Evolutionary conservation across 164 flowering plant species (phyloP).

Genomic region (Cinnamomum micranthum): DNA sequence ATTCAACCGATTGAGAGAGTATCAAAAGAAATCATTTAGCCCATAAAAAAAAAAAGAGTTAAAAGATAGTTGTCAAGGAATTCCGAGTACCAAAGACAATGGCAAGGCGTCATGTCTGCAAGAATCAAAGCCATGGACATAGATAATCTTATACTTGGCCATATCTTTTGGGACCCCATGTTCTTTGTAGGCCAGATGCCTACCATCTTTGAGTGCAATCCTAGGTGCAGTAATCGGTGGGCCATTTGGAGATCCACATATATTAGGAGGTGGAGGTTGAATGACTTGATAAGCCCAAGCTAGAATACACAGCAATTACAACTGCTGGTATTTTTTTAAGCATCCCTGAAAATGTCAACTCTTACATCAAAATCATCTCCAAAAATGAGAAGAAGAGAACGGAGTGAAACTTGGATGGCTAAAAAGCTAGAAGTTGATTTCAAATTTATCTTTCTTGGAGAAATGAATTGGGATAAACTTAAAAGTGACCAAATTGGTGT

Average conservation of each 20-base stretch:
- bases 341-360: slow-evolving; percentile 31
- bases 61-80: not conserved
- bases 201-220: slow-evolving; percentile 68
- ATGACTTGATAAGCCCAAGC: slow-evolving; percentile 54
- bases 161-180: slow-evolving; percentile 53
- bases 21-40: not conserved
- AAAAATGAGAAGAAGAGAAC: no score
- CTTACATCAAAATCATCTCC: no score
- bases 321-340: slow-evolving; percentile 23
- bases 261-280: slow-evolving; percentile 52
- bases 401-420: no score
- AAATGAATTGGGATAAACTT: no score
- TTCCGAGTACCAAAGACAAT: slow-evolving; percentile 40
- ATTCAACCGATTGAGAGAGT: not conserved
- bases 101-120: slow-evolving; percentile 37
- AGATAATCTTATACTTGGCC: slow-evolving; percentile 52
- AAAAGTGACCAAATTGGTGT: no score
- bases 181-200: slow-evolving; percentile 70
- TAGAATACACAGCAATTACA: slow-evolving; percentile 32
- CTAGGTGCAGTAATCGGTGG: slow-evolving; percentile 59
- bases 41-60: not conserved
- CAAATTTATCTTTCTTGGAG: no score
- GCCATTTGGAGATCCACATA: slow-evolving; percentile 56
- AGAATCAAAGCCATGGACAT: slow-evolving; percentile 51
- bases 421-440: no score